Evolutionary conservation across 768 basidiomycete genomes (phyloP), one percentile per base, ranked within the genome.

Genomic region (Suillus alpinus): DNA sequence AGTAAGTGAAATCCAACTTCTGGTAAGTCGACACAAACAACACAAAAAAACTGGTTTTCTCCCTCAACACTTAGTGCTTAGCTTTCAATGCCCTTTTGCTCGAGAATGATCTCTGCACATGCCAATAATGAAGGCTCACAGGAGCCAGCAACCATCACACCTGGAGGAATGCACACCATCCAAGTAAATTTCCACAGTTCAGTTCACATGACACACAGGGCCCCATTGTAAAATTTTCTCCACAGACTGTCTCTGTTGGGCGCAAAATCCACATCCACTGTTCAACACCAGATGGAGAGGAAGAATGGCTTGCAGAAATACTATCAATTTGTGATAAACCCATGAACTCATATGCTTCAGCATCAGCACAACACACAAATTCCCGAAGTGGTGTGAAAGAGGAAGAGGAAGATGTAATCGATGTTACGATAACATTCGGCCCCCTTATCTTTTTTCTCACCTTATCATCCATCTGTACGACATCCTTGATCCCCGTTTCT

Each of bases 291-390:
- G 86, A 88, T 67, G 92, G 86, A 66, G 76, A 79, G 50, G 95
- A 98, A 76, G 93, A 97, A 70, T 90, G 96, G 50, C 86, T 95
- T 57, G 97, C 95, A 14, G 97, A 99, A 78, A 89, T 99, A 66
- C 82, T 99, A 32, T 96, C 94, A 59, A 94, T 96, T 59, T 89
- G 97, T 52, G 93, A 95, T 71, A 91, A 90, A 74, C 88, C 89
- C 41, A 77, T 80, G 59, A 87, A 85, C 65, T 71, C 81, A 1
- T 91, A 87, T 73, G 79, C 80, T 20, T 20, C 36, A 43, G 62
- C 63, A n/a, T 62, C 66, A 23, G 55, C 55, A 1, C 77, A 79
- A 40, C 80, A 82, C 53, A 76, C 75, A 65, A 74, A 77, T 52
- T 70, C 77, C 14, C 77, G 78, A 43, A 68, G 74, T 40, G 66